Percentiles rank a stretch among this genome's conserved stretches.
Evolutionary conservation across 176 grass and related monocot genomes (phyloP).

Genomic region (Oryza brachyantha): DNA sequence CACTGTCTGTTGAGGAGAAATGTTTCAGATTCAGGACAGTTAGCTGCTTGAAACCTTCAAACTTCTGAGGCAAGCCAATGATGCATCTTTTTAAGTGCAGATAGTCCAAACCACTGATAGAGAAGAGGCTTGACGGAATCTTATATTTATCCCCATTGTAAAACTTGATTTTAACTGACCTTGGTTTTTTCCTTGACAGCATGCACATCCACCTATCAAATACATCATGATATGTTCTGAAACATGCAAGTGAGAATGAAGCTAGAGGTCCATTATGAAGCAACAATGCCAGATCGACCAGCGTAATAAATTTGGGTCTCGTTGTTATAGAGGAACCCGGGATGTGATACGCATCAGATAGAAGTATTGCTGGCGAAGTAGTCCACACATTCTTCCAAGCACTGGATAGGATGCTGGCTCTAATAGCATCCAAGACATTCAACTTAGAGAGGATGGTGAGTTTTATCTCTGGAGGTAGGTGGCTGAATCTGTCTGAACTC

Average conservation of each 20-base stretch:
- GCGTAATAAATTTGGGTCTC: not conserved
- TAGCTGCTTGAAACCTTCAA: slow-evolving; percentile 8
- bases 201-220: slow-evolving; percentile 15
- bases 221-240: not conserved
- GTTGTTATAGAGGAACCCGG: not conserved
- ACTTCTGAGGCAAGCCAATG: not conserved
- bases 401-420: slow-evolving; percentile 8
- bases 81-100: slow-evolving; percentile 4
- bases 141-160: not conserved
- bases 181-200: not conserved
- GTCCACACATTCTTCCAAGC: slow-evolving; percentile 3
- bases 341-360: not conserved
- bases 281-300: not conserved
- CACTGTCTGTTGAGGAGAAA: slow-evolving; percentile 4
- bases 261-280: not conserved
- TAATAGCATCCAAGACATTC: not conserved
- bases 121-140: slow-evolving; percentile 15
- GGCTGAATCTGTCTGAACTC: too few relatives aligned
- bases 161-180: not conserved
- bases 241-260: not conserved
- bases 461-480: not conserved
- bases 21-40: slow-evolving; percentile 1
- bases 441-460: not conserved
- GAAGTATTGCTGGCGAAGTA: not conserved
- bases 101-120: not conserved